A percentile compares a stretch with the other conserved stretches of the same genome.
These are phyloP conservation scores for Dictyostelium brefeldianum DNA, from an alignment of 78 protist genomes.

Conservation along the genomic window DNA sequence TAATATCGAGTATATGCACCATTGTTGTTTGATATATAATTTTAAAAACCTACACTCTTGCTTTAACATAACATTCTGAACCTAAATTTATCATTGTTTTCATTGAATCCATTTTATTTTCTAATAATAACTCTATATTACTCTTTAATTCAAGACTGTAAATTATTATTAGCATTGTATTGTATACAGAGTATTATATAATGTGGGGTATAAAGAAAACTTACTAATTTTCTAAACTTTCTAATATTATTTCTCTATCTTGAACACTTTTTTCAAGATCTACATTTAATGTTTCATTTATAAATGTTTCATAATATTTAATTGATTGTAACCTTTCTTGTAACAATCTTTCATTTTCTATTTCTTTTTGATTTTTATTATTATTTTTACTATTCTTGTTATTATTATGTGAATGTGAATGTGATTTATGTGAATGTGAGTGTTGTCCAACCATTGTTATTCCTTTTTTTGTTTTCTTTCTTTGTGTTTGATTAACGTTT, in stretches of 20 bases:
- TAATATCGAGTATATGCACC: neutral
- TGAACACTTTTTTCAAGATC: neutral
- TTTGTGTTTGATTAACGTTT: too few relatives aligned
- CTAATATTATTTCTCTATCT: neutral
- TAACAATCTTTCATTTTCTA: neutral
- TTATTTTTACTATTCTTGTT: too few relatives aligned
- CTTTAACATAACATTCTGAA: constrained; percentile 80
- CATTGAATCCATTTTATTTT: constrained; percentile 57
- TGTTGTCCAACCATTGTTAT: too few relatives aligned
- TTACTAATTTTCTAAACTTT: constrained; percentile 26
- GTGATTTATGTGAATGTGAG: too few relatives aligned
- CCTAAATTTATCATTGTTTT: constrained; percentile 85
- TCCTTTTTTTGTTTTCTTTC: too few relatives aligned
- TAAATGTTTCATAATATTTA: constrained; percentile 19
- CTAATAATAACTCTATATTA: constrained; percentile 68
- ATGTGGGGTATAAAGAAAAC: neutral
- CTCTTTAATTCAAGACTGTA: constrained; percentile 76
- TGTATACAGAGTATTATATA: neutral
- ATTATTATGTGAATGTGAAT: neutral
- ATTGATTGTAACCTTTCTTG: constrained; percentile 6
- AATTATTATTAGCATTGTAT: neutral
- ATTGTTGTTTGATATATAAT: neutral
- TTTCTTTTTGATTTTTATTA: neutral
- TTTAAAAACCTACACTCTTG: constrained; percentile 53
- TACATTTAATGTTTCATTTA: constrained; percentile 4